Percentiles rank a stretch among this genome's conserved stretches.
Conservation (phyloP, 345 rosid species). For the Populus euphratica region DNA sequence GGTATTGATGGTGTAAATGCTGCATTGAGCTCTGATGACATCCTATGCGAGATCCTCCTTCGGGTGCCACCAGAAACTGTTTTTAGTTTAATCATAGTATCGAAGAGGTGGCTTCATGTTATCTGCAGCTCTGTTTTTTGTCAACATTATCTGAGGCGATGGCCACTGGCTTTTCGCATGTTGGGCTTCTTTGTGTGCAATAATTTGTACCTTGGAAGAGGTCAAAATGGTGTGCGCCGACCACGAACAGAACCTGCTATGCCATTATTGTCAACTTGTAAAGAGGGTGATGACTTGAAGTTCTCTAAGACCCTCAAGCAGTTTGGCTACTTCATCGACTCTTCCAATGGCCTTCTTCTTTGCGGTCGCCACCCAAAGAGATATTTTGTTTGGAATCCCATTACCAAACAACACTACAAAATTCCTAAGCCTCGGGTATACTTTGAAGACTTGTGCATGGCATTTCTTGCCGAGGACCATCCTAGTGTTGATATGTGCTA, state of each 20-base stretch:
- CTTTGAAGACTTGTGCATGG: constrained; percentile 54
- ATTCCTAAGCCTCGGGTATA: constrained; percentile 55
- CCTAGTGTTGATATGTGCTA: constrained; percentile 37
- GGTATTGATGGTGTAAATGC: constrained; percentile 20
- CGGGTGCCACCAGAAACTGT: constrained; percentile 48
- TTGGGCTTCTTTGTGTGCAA: constrained; percentile 58
- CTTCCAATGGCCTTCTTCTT: constrained; percentile 53
- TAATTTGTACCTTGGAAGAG: constrained; percentile 47
- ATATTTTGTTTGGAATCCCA: constrained; percentile 55
- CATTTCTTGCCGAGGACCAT: constrained; percentile 46
- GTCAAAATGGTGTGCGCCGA: constrained; percentile 30
- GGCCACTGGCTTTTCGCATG: constrained; percentile 44
- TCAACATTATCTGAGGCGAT: constrained; percentile 33
- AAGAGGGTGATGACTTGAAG: constrained; percentile 53
- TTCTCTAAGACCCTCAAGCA: constrained; percentile 41
- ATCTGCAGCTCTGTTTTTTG: constrained; percentile 47
- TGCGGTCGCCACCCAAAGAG: constrained; percentile 69
- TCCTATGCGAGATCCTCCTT: constrained; percentile 46
- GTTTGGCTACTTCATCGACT: constrained; percentile 64
- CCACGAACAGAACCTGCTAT: constrained; percentile 52
- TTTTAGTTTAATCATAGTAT: constrained; percentile 38
- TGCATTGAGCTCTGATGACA: constrained; percentile 46
- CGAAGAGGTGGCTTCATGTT: constrained; percentile 58
- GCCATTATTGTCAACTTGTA: constrained; percentile 47
- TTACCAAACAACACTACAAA: constrained; percentile 28